Evolutionary conservation across 140 eudicot genomes (phyloP).

Genomic region (Cichorium intybus): DNA sequence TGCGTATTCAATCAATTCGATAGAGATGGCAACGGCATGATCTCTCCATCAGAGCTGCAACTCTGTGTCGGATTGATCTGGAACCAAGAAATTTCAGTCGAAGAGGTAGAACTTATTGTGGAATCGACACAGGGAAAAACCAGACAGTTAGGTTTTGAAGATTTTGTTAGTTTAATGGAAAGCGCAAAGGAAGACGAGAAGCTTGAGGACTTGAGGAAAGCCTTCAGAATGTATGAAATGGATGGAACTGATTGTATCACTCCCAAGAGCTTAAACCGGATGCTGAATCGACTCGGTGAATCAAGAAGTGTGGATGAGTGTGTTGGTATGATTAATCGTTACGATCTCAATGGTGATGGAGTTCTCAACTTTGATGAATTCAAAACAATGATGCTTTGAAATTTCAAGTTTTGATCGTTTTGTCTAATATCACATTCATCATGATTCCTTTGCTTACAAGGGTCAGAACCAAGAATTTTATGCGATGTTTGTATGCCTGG

Average conservation of each 20-base stretch:
- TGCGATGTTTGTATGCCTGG: too few relatives aligned
- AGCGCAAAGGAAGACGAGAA: slow-evolving; percentile 38
- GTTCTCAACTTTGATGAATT: not conserved
- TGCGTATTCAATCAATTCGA: slow-evolving; percentile 42
- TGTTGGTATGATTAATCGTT: slow-evolving; percentile 2
- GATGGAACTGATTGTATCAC: slow-evolving; percentile 39
- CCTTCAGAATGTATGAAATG: slow-evolving; percentile 42
- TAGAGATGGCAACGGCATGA: slow-evolving; percentile 43
- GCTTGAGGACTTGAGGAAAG: slow-evolving; percentile 33
- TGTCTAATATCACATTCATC: too few relatives aligned
- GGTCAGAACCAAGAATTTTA: too few relatives aligned
- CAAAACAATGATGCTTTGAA: not conserved
- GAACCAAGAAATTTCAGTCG: slow-evolving; percentile 21
- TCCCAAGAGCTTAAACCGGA: slow-evolving; percentile 47
- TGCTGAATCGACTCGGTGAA: too few relatives aligned
- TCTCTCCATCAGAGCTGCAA: slow-evolving; percentile 28
- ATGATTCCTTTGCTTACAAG: not conserved
- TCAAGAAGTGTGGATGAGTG: slow-evolving; percentile 37
- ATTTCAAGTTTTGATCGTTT: not conserved
- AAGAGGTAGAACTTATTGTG: slow-evolving; percentile 31
- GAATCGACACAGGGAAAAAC: slow-evolving; percentile 12
- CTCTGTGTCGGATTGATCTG: slow-evolving; percentile 12
- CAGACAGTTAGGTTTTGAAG: slow-evolving; percentile 35
- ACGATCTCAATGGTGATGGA: not conserved
- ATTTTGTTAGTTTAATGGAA: too few relatives aligned